Base-by-base conservation (phyloP, 768 basidiomycete genomes). In the Termitomyces sp. region DNA sequence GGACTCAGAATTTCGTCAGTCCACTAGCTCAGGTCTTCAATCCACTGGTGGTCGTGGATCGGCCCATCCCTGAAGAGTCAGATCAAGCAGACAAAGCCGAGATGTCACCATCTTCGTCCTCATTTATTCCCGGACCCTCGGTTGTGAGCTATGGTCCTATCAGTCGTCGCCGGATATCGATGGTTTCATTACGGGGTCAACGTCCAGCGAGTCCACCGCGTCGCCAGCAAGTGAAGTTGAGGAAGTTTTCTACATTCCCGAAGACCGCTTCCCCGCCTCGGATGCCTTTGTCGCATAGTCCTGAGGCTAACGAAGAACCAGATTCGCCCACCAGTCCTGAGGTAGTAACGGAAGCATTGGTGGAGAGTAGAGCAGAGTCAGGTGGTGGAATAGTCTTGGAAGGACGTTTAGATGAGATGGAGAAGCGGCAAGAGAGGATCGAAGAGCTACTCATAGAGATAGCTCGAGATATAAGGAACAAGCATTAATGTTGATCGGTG, bases 1-100 rank as follows among this genome's bases (percentile, higher is more conserved):
- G 66, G 18, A 64, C 71, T 2, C 78, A 79, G 18, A 76, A 71
- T 51, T 74, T 76, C 33, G 67, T 76, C 9, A 88, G 87, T 66
- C 90, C 91, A 16, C 77, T 93, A 3, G 88, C 88, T 2, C 88
- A 90, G 67, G 75, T 90, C 14, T 93, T 82, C 68, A 87, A 87
- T 57, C 88, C 89, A 13, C 62, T 91, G 20, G 55, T 84, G 6
- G 72, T 88, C 16, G 82, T 85, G 53, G 81, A 83, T 1, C 53
- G n/a, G 14, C 71, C 76, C 20, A 71, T 74, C 8, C 66, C 67
- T 1, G 75, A 77, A 57, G 72, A 75, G 14, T 56, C 51, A 9
- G 64, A 67, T n/a, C 46, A 65, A 46, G 55, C 48, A 13, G 64
- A 67, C 33, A 50, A 67, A 41, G 55, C 64, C 5, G 49, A 50